These are phyloP conservation scores for Candida ovalis DNA, from an alignment of 805 yeast species.

Conservation along the genomic window DNA sequence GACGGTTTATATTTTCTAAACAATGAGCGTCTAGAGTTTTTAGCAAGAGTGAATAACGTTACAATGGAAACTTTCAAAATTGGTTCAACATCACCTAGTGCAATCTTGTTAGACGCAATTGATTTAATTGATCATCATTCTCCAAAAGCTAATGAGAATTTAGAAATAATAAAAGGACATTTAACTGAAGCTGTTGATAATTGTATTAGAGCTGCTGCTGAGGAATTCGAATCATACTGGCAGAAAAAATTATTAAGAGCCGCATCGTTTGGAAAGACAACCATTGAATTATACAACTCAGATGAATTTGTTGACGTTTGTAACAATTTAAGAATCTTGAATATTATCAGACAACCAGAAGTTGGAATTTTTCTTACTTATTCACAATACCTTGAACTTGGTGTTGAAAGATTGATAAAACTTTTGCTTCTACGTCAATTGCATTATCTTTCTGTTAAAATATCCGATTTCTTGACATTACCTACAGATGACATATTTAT, in stretches of 20 bases:
- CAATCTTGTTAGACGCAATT: conserved; percentile 76
- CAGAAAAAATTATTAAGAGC: conserved; percentile 80
- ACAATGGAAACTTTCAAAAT: conserved; percentile 66
- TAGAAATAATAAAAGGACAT: conserved; percentile 48
- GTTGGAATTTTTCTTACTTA: conserved; percentile 69
- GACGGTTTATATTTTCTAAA: conserved; percentile 78
- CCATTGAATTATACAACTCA: conserved; percentile 51
- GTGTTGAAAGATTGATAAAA: conserved; percentile 52
- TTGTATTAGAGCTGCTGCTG: conserved; percentile 70
- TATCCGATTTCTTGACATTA: conserved; percentile 47
- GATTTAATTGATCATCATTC: conserved; percentile 62
- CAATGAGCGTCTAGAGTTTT: conserved; percentile 49
- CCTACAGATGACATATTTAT: conserved; percentile 55
- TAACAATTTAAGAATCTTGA: conserved; percentile 60
- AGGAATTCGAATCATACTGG: conserved; percentile 73
- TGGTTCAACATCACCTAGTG: conserved; percentile 81
- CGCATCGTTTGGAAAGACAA: conserved; percentile 80
- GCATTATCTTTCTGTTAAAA: conserved; percentile 59
- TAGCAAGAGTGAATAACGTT: conserved; percentile 56
- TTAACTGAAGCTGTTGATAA: conserved; percentile 59
- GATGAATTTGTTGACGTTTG: conserved; percentile 61
- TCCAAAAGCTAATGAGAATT: conserved; percentile 77
- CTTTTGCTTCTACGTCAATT: conserved; percentile 56
- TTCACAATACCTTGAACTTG: conserved; percentile 46
- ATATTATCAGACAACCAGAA: conserved; percentile 59